Evolutionary conservation across 106 monocot genomes (phyloP).

Genomic region (Posidonia australis): DNA sequence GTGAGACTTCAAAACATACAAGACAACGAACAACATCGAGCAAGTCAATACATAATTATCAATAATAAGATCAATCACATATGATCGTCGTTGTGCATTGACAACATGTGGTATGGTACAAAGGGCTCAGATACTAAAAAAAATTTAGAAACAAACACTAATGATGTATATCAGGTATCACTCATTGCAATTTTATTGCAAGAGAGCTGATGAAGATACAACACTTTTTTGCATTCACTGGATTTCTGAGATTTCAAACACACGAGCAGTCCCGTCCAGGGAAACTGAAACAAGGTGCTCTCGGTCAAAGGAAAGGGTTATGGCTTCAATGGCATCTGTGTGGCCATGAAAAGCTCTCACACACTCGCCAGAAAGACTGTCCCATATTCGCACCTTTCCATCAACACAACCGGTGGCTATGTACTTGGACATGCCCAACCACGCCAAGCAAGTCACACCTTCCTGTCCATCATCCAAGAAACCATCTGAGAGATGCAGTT

Average conservation of each 20-base stretch:
- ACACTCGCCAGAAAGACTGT: slow-evolving; percentile 64
- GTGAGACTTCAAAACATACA: too few relatives aligned
- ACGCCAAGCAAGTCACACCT: slow-evolving; percentile 66
- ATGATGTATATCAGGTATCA: too few relatives aligned
- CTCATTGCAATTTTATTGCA: too few relatives aligned
- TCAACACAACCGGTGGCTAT: slow-evolving; percentile 75
- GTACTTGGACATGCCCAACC: slow-evolving; percentile 52
- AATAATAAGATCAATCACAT: too few relatives aligned
- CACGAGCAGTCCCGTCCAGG: slow-evolving; percentile 53
- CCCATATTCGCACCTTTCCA: slow-evolving; percentile 82
- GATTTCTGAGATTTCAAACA: slow-evolving; percentile 34
- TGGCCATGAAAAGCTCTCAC: slow-evolving; percentile 52
- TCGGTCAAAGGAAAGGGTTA: slow-evolving; percentile 44
- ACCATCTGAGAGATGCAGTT: not conserved
- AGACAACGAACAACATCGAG: too few relatives aligned
- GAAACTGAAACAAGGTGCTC: slow-evolving; percentile 66
- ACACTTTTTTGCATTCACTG: not conserved
- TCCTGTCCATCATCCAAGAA: slow-evolving; percentile 26
- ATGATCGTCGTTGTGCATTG: too few relatives aligned
- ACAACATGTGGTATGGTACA: too few relatives aligned
- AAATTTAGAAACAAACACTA: too few relatives aligned
- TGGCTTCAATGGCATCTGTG: slow-evolving; percentile 37
- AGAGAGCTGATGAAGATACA: too few relatives aligned
- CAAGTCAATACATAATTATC: too few relatives aligned
- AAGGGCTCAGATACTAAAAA: too few relatives aligned